Evolutionary conservation across 768 basidiomycete genomes (phyloP).

Genomic region (Leccinum uliginosum): DNA sequence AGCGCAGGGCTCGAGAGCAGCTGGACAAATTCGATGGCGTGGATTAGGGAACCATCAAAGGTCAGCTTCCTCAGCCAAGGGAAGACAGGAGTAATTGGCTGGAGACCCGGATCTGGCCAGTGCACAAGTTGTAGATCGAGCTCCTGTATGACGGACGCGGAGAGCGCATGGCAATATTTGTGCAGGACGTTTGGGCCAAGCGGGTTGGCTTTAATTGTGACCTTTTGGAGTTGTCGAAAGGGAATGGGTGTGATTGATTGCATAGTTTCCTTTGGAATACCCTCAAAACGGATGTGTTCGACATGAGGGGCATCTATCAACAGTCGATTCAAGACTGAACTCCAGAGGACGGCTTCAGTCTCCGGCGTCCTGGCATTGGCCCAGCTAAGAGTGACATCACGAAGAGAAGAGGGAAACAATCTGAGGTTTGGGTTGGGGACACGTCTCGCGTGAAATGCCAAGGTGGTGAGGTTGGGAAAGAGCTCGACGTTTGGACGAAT

Average conservation of each 20-base stretch:
- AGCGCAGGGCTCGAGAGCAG: constrained; percentile 17
- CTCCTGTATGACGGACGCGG: constrained; percentile 15
- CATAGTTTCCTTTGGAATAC: constrained; percentile 21
- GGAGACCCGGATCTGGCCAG: constrained; percentile 21
- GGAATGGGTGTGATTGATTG: constrained; percentile 12
- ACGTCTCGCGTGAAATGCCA: constrained; percentile 17
- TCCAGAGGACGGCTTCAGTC: constrained; percentile 18
- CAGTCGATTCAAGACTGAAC: constrained; percentile 16
- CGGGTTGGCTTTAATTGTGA: constrained; percentile 21
- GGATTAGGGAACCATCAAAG: constrained; percentile 17
- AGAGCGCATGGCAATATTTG: constrained; percentile 21
- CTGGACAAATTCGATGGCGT: constrained; percentile 20
- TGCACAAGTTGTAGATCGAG: constrained; percentile 23
- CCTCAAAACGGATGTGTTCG: constrained; percentile 23
- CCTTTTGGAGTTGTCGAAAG: constrained; percentile 17
- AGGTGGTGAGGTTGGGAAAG: constrained; percentile 18
- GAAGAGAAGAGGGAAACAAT: constrained; percentile 23
- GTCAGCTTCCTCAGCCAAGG: constrained; percentile 19
- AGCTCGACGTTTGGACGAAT: constrained; percentile 23
- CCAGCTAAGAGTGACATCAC: constrained; percentile 20
- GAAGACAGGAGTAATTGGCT: constrained; percentile 17
- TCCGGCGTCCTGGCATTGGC: constrained; percentile 11
- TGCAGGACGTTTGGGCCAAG: constrained; percentile 22
- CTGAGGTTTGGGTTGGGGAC: constrained; percentile 7
- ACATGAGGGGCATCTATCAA: constrained; percentile 17